Evolutionary conservation across 768 basidiomycete species (phyloP).

Genomic region (Leccinum subtestaceum): DNA sequence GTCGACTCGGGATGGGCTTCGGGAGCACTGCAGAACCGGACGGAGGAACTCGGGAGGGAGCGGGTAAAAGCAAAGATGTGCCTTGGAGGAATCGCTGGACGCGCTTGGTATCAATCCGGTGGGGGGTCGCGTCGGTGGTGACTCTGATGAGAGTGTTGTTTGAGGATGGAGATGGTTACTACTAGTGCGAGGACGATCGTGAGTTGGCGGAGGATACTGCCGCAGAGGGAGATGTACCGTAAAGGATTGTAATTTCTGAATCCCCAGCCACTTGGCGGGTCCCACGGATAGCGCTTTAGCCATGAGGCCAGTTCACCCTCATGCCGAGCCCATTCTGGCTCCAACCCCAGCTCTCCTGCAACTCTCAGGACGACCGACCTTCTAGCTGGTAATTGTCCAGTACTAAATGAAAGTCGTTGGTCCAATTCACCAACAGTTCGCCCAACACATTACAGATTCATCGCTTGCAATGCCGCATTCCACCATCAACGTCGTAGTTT

Average conservation of each 20-base stretch:
- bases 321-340: too few species aligned
- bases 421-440: constrained; percentile 4
- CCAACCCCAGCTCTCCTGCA: too few species aligned
- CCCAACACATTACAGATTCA: constrained; percentile 2
- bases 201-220: too few species aligned
- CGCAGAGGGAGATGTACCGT: neutral
- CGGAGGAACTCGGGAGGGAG: neutral
- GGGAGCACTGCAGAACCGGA: neutral
- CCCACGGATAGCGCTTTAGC: too few species aligned
- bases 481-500: constrained; percentile 32
- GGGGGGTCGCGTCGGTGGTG: constrained; percentile 58
- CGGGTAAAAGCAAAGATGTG: constrained; percentile 11
- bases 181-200: neutral
- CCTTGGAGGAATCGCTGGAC: constrained; percentile 47
- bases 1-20: neutral
- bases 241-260: too few species aligned
- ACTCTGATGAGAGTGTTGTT: constrained; percentile 41
- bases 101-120: constrained; percentile 59
- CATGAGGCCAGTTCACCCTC: too few species aligned
- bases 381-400: too few species aligned
- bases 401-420: too few species aligned
- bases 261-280: too few species aligned
- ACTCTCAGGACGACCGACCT: too few species aligned
- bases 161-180: constrained; percentile 7
- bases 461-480: neutral